phyloP scores from a whole-genome alignment of 1,284 basidiomycete genomes.

The Papiliotrema nemorosa region DNA sequence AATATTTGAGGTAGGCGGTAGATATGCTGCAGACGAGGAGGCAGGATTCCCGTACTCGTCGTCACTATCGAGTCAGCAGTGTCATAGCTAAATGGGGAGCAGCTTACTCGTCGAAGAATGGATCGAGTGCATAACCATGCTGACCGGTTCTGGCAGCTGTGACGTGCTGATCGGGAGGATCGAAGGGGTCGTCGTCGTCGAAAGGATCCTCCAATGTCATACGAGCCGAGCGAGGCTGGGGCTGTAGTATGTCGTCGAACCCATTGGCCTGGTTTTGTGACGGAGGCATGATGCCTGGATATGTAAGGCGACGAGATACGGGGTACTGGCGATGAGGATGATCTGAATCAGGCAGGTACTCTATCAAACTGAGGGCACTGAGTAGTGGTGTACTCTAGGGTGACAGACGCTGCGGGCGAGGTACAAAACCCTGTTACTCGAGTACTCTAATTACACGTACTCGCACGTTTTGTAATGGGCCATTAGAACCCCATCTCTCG shows the following conservation, averaged over 20 bases:
- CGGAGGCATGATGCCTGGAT: neutral
- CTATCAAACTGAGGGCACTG: too few species aligned
- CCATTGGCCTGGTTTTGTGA: slow-evolving; percentile 18
- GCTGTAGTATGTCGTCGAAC: slow-evolving; percentile 45
- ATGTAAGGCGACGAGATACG: neutral
- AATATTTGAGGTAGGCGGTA: slow-evolving; percentile 25
- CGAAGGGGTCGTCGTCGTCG: slow-evolving; percentile 19
- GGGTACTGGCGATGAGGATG: neutral
- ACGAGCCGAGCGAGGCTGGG: slow-evolving; percentile 26
- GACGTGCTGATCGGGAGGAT: neutral
- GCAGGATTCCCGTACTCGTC: slow-evolving; percentile 38
- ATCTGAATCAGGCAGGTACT: too few species aligned
- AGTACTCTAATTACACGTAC: too few species aligned
- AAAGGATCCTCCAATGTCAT: slow-evolving; percentile 31
- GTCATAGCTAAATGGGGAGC: neutral
- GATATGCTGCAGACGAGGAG: slow-evolving; percentile 10
- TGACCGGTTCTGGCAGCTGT: slow-evolving; percentile 12
- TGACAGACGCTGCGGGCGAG: too few species aligned
- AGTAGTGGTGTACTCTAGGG: too few species aligned
- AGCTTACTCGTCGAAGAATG: slow-evolving; percentile 50
- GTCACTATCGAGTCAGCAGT: slow-evolving; percentile 27
- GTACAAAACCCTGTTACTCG: too few species aligned
- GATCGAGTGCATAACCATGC: slow-evolving; percentile 43
- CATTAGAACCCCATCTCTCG: too few species aligned
- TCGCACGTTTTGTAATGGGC: too few species aligned